Evolutionary conservation across 495 filamentous ascomycete genomes (phyloP).

Genomic region (Neurospora sp.): DNA sequence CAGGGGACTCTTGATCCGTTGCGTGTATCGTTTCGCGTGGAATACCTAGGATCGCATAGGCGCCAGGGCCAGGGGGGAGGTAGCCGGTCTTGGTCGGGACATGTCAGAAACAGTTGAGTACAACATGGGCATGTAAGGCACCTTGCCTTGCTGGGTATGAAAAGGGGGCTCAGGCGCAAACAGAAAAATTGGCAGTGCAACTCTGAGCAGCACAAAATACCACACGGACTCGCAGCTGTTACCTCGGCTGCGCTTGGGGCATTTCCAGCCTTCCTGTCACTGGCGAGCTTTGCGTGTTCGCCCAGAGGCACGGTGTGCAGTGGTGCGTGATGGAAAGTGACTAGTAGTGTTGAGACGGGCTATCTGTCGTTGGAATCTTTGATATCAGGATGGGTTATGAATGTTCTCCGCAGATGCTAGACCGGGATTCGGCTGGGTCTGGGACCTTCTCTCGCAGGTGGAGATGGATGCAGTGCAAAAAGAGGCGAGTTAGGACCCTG

Average conservation of each 20-base stretch:
- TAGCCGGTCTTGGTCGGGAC: conserved; percentile 15
- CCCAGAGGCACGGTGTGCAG: background rate
- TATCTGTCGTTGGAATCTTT: background rate
- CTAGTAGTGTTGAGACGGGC: background rate
- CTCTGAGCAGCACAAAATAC: background rate
- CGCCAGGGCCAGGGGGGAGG: conserved; percentile 4
- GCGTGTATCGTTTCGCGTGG: conserved; percentile 12
- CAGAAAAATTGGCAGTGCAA: conserved; percentile 14
- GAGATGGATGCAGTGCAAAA: background rate
- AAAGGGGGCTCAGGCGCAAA: conserved; percentile 18
- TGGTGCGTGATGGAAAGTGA: background rate
- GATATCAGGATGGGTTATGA: background rate
- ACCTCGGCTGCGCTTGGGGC: background rate
- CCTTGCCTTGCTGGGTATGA: background rate
- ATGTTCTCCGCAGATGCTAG: background rate
- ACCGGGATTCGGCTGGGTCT: background rate
- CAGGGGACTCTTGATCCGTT: conserved; percentile 7
- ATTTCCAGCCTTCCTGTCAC: background rate
- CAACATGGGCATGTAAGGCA: too few species aligned
- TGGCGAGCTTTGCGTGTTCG: background rate
- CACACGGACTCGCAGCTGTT: background rate
- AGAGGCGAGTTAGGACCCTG: background rate
- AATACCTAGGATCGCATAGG: conserved; percentile 11
- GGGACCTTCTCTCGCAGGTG: background rate
- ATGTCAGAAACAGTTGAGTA: conserved; percentile 1